Base-by-base conservation (phyloP, 2,329 filamentous ascomycete species). In the Talaromyces funiculosus region DNA sequence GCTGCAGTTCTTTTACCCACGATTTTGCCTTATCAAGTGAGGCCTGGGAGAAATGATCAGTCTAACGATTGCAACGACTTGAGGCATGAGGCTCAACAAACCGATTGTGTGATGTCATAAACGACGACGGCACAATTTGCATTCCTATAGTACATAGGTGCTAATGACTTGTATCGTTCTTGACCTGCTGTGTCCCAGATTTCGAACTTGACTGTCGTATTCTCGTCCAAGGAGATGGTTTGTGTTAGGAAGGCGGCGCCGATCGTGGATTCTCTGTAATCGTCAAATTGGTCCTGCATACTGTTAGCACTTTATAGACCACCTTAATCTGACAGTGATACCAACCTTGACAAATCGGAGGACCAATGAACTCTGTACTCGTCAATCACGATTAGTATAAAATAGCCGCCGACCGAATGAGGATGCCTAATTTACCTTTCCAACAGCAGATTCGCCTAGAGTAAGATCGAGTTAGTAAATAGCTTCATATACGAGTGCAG, bases 121-220 rank as follows among this genome's bases (percentile, higher is more conserved):
- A 99, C 94, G 53, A 99, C 93, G 33, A 99, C 93, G 62, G 95
- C 94, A 80, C 94, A 97, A 85, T 99, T 97, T 69, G 95, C 95
- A 76, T 99, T 99, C 70, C 95, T 84, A 81, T 99, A 99, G 83
- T 99, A 99, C 94, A 99, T 99, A 70, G 94, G 94, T 35, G 94
- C 94, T 67, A 99, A 83, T 12, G 94, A 97, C 83, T 97, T 97
- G 85, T 97, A 99, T 73, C 95, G 87, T 80, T 99, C 94, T 80
- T 99, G 94, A 65, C 94, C 94, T 65, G 94, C 94, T 9, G 94
- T 99, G 78, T 97, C 92, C 92, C 94, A 99, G 74, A 99, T 99
- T 80, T 99, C 94, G 73, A 99, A 99, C 82, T 99, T 99, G 78
- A 99, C 93, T 60, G 94, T 99, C 62, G 94, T 97, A 78, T 87